phyloP scores from a whole-genome alignment of 345 rosid species.

The Tarenaya hassleriana region DNA sequence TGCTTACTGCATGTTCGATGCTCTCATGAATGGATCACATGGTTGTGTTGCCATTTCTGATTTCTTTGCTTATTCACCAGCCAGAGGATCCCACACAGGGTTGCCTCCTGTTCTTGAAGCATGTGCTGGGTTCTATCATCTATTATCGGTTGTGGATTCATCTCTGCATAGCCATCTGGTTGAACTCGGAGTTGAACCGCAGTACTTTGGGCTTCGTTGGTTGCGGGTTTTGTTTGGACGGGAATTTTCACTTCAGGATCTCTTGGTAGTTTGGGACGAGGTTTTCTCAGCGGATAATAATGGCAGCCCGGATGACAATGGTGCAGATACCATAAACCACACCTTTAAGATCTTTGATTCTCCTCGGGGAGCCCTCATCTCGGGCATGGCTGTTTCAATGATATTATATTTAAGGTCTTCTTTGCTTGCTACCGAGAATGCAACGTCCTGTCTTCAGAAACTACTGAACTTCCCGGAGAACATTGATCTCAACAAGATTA shows the following conservation, averaged over 20 bases:
- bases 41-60: conserved; percentile 86
- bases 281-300: conserved; percentile 67
- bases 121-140: conserved; percentile 70
- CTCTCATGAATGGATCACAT: conserved; percentile 70
- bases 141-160: conserved; percentile 70
- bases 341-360: conserved; percentile 54
- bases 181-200: conserved; percentile 95
- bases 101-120: conserved; percentile 88
- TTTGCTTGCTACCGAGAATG: conserved; percentile 81
- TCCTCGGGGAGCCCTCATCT: conserved; percentile 64
- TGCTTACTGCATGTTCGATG: conserved; percentile 96
- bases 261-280: conserved; percentile 88
- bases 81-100: conserved; percentile 47
- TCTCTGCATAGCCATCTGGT: conserved; percentile 83
- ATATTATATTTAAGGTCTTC: conserved; percentile 78
- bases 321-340: conserved; percentile 28
- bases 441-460: conserved; percentile 88
- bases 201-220: conserved; percentile 96
- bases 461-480: conserved; percentile 74
- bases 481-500: conserved; percentile 50
- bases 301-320: conserved; percentile 20
- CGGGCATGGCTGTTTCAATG: conserved; percentile 82
- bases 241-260: conserved; percentile 68
- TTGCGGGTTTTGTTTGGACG: conserved; percentile 88
- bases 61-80: conserved; percentile 57